Percentiles rank a stretch among this genome's conserved stretches.
These are phyloP conservation scores for Simplicillium aogashimaense DNA, from an alignment of 2,329 filamentous ascomycete species.

Conservation along the genomic window DNA sequence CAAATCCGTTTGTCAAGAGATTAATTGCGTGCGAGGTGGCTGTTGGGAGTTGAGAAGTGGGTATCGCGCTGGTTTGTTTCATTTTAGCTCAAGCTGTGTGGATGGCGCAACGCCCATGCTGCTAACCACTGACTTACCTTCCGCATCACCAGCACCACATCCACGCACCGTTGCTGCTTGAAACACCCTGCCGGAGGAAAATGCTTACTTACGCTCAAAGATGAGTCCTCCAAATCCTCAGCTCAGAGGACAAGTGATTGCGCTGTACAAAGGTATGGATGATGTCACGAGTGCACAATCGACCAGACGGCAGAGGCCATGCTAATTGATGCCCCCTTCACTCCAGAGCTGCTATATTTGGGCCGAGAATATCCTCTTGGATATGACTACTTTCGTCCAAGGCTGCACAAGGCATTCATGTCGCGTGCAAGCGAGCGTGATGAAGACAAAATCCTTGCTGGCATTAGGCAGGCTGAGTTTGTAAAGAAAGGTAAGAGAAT, in stretches of 20 bases:
- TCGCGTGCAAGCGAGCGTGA: conserved; percentile 61
- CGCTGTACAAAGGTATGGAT: conserved; percentile 71
- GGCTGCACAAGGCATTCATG: conserved; percentile 78
- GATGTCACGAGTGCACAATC: background rate
- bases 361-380: conserved; percentile 82
- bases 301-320: background rate
- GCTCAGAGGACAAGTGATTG: conserved; percentile 69
- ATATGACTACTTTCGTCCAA: conserved; percentile 67
- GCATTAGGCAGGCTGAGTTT: conserved; percentile 71
- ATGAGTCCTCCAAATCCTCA: conserved; percentile 33
- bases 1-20: background rate
- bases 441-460: conserved; percentile 64
- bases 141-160: background rate
- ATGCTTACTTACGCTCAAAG: background rate
- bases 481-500: conserved; percentile 71
- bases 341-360: conserved; percentile 68
- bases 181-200: too few relatives aligned
- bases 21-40: background rate
- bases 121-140: background rate
- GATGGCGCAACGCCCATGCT: background rate
- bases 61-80: background rate
- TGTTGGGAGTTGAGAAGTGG: background rate
- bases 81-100: background rate
- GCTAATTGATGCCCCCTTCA: background rate
- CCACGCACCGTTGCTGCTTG: background rate